phyloP scores from a whole-genome alignment of 164 flowering plant genomes.

The Umbilicus rupestris region DNA sequence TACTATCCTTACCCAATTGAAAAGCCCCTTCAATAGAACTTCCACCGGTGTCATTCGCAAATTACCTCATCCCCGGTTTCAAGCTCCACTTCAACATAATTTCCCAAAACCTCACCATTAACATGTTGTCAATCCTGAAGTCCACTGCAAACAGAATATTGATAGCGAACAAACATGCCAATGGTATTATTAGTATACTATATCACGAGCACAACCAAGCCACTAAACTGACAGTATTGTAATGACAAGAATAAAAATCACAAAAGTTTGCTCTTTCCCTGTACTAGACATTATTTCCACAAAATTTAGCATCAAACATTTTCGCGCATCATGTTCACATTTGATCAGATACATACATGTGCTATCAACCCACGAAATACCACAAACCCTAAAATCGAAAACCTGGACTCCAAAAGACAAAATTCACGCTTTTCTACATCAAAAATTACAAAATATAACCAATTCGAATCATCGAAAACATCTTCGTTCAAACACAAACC shows the following conservation, averaged over 20 bases:
- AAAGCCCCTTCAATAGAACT: slow-evolving; percentile 27
- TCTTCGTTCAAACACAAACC: background rate
- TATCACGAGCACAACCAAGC: too few species aligned
- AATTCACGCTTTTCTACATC: background rate
- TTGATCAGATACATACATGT: background rate
- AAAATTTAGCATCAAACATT: background rate
- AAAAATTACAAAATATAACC: background rate
- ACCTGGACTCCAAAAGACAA: background rate
- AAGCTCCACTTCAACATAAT: slow-evolving; percentile 21
- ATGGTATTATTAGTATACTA: too few species aligned
- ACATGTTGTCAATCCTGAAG: slow-evolving; percentile 21
- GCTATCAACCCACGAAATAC: background rate
- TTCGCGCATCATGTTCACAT: background rate
- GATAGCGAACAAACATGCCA: too few species aligned
- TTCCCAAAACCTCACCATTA: slow-evolving; percentile 24
- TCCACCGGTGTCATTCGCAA: slow-evolving; percentile 22
- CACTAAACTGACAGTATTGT: background rate
- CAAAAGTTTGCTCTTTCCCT: background rate
- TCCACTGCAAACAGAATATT: slow-evolving; percentile 32
- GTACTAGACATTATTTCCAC: background rate
- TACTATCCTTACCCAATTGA: slow-evolving; percentile 19
- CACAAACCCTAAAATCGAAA: background rate
- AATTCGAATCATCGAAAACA: background rate
- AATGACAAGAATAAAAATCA: background rate
- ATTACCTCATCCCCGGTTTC: slow-evolving; percentile 16